Conservation (phyloP, 306 rosid species). For the Erythrophleum fordii region DNA sequence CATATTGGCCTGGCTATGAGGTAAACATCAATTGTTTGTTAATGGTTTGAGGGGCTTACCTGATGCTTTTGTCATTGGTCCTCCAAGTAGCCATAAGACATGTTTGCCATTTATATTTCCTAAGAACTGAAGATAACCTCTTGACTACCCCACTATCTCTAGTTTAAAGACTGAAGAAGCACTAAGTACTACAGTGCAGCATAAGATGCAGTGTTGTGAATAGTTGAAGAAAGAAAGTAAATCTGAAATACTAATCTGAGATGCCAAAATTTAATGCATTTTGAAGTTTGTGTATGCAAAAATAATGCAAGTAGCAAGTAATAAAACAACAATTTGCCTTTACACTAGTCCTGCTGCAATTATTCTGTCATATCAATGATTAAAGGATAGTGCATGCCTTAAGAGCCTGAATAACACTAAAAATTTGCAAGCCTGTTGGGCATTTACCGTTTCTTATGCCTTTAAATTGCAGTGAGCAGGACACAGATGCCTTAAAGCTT, state of each 20-base stretch:
- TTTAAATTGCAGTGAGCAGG: conserved; percentile 10
- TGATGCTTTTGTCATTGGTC: neutral
- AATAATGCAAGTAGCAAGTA: neutral
- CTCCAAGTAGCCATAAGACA: conserved; percentile 33
- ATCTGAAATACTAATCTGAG: neutral
- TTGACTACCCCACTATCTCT: neutral
- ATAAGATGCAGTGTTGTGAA: neutral
- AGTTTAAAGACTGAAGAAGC: neutral
- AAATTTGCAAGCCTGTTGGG: neutral
- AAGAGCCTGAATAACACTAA: neutral
- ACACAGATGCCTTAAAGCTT: neutral
- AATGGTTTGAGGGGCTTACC: conserved; percentile 7
- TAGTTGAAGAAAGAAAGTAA: neutral
- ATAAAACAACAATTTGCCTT: neutral
- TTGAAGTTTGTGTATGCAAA: neutral
- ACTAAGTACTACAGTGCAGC: neutral
- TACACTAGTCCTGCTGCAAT: neutral
- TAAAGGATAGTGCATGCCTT: neutral
- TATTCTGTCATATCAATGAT: neutral
- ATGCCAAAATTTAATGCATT: neutral
- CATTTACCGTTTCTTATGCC: neutral
- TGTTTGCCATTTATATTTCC: neutral
- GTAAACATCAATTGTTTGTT: neutral
- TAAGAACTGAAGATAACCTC: neutral
- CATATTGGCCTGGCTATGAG: conserved; percentile 20